Conservation (phyloP, 192 early-diverging fungal species). For the Backusella luteola region DNA sequence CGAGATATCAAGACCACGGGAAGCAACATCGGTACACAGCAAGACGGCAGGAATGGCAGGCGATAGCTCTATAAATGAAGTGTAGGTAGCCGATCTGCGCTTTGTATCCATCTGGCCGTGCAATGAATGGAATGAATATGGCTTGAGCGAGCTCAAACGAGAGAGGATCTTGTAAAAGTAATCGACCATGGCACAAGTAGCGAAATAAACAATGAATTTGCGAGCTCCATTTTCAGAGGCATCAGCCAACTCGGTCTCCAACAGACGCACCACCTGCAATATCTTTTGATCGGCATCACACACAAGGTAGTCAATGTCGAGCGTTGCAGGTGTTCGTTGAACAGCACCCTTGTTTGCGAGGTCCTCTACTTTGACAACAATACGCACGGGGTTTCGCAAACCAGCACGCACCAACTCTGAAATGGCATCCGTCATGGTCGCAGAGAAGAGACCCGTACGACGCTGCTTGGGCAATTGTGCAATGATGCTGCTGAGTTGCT, state of each 20-base stretch:
- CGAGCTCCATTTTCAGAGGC: slow-evolving; percentile 40
- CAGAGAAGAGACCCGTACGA: slow-evolving; percentile 93
- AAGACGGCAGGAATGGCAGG: slow-evolving; percentile 69
- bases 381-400: slow-evolving; percentile 85
- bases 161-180: slow-evolving; percentile 78
- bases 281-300: slow-evolving; percentile 83
- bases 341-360: slow-evolving; percentile 39
- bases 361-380: slow-evolving; percentile 88
- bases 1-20: slow-evolving; percentile 93
- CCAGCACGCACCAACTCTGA: slow-evolving; percentile 81
- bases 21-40: slow-evolving; percentile 94
- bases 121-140: slow-evolving; percentile 65
- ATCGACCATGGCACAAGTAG: slow-evolving; percentile 95
- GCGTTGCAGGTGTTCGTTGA: slow-evolving; percentile 60
- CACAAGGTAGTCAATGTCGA: slow-evolving; percentile 73
- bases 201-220: slow-evolving; percentile 93
- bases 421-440: slow-evolving; percentile 93
- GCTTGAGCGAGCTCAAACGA: slow-evolving; percentile 45
- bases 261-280: slow-evolving; percentile 64
- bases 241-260: slow-evolving; percentile 41
- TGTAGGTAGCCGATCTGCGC: slow-evolving; percentile 77
- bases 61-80: slow-evolving; percentile 66
- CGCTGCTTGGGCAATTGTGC: slow-evolving; percentile 86
- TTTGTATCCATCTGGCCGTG: slow-evolving; percentile 96
- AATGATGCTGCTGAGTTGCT: slow-evolving; percentile 77